Percentiles rank a stretch among this genome's conserved stretches.
These are phyloP conservation scores for Neocatenulostroma microsporum DNA, from an alignment of 2,329 filamentous ascomycete species.

Conservation along the genomic window DNA sequence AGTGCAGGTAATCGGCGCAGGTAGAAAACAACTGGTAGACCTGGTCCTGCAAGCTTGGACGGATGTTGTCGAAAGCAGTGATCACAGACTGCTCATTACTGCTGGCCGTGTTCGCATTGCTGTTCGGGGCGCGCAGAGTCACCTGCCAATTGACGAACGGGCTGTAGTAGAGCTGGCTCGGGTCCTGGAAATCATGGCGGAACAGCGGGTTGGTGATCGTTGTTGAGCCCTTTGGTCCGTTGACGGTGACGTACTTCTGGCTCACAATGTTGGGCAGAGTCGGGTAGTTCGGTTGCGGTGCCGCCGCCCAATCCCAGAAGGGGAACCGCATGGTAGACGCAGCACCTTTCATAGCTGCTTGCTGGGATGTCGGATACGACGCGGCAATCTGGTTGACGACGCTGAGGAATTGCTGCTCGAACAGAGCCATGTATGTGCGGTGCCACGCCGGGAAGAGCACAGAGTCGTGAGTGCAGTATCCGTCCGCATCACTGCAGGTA, in stretches of 20 bases:
- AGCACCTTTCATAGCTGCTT: slow-evolving; percentile 19
- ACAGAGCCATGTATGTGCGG: slow-evolving; percentile 27
- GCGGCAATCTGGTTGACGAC: slow-evolving; percentile 22
- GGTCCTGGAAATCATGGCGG: slow-evolving; percentile 17
- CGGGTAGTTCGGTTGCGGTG: slow-evolving; percentile 12
- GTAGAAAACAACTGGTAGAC: slow-evolving; percentile 27
- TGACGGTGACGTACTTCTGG: slow-evolving; percentile 19
- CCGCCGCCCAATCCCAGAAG: slow-evolving; percentile 25
- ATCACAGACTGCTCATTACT: slow-evolving; percentile 14
- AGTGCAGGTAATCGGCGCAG: slow-evolving; percentile 26
- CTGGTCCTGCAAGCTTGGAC: slow-evolving; percentile 24
- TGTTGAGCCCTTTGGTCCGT: slow-evolving; percentile 18
- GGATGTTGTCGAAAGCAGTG: slow-evolving; percentile 23
- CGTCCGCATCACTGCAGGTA: slow-evolving; percentile 20
- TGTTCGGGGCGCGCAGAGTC: slow-evolving; percentile 26
- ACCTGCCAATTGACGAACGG: slow-evolving; percentile 24
- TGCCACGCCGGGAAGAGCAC: slow-evolving; percentile 30
- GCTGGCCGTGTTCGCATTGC: slow-evolving; percentile 15
- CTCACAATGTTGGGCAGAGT: slow-evolving; percentile 20
- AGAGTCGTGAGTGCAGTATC: slow-evolving; percentile 31
- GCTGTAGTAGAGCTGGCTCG: slow-evolving; percentile 20
- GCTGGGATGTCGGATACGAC: slow-evolving; percentile 16
- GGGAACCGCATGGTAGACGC: slow-evolving; percentile 20
- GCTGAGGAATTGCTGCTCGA: slow-evolving; percentile 27
- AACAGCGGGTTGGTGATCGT: slow-evolving; percentile 24